phyloP scores from a whole-genome alignment of 2,329 filamentous ascomycete species.

The Xylaria sp. region DNA sequence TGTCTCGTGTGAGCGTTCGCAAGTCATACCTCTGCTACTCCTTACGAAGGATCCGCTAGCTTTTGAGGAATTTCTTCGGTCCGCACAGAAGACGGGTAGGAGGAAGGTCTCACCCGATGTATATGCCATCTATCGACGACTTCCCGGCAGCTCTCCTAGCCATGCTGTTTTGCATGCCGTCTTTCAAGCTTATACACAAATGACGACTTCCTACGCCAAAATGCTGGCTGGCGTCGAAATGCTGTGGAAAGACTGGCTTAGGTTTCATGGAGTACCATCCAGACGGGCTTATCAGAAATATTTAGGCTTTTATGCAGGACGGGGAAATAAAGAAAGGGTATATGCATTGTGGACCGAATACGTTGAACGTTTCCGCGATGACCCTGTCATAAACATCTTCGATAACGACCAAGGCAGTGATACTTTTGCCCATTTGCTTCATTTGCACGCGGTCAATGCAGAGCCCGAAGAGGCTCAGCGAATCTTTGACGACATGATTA shows the following conservation, averaged over 20 bases:
- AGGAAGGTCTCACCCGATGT: conserved; percentile 46
- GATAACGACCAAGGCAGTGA: conserved; percentile 41
- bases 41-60: conserved; percentile 46
- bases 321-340: conserved; percentile 54
- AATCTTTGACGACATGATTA: conserved; percentile 67
- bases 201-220: conserved; percentile 45
- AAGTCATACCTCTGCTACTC: conserved; percentile 48
- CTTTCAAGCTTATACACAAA: conserved; percentile 43
- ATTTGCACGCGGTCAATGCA: conserved; percentile 72
- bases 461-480: conserved; percentile 64
- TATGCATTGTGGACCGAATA: conserved; percentile 54
- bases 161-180: conserved; percentile 50
- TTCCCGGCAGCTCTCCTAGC: conserved; percentile 48
- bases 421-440: conserved; percentile 65
- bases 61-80: conserved; percentile 53
- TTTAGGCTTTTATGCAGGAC: conserved; percentile 54
- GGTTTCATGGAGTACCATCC: conserved; percentile 47
- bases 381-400: conserved; percentile 42
- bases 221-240: conserved; percentile 51
- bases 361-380: conserved; percentile 41
- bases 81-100: conserved; percentile 38
- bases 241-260: conserved; percentile 57
- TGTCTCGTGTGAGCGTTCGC: conserved; percentile 32
- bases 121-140: conserved; percentile 53
- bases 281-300: conserved; percentile 55